Conservation (phyloP, 2,329 filamentous ascomycete species). For the Aspergillus sojae region DNA sequence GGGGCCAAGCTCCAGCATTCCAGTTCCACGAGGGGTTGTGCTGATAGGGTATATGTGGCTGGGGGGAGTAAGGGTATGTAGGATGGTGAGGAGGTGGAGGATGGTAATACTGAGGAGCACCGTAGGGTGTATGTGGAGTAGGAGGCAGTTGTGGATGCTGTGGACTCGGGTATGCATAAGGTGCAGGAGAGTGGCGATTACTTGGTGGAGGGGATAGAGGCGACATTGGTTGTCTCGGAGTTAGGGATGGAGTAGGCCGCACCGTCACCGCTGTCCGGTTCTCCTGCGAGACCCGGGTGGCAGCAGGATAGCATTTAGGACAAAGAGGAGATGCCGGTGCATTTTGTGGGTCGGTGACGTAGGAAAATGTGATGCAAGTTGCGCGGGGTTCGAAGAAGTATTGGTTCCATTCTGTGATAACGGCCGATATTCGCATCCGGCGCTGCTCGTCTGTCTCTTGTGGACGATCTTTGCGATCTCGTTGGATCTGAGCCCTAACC, state of each 20-base stretch:
- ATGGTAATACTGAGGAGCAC: constrained; percentile 25
- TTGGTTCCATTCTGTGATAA: constrained; percentile 48
- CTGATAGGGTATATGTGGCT: constrained; percentile 24
- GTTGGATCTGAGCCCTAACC: constrained; percentile 43
- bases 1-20: constrained; percentile 27
- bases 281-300: constrained; percentile 34
- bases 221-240: constrained; percentile 10
- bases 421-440: constrained; percentile 39
- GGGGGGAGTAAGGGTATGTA: constrained; percentile 28
- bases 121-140: constrained; percentile 23
- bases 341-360: constrained; percentile 36
- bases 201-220: constrained; percentile 10
- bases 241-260: constrained; percentile 8
- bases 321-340: constrained; percentile 42
- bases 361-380: constrained; percentile 36
- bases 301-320: constrained; percentile 43
- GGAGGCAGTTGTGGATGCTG: constrained; percentile 16
- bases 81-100: constrained; percentile 21
- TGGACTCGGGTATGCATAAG: constrained; percentile 20
- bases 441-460: constrained; percentile 47
- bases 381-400: constrained; percentile 44
- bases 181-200: constrained; percentile 10
- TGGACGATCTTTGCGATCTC: constrained; percentile 45
- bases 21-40: constrained; percentile 31
- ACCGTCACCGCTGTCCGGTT: constrained; percentile 15